These are phyloP conservation scores for Globisporangium cylindrosporum DNA, from an alignment of 352 stramenopile species.

Conservation along the genomic window DNA sequence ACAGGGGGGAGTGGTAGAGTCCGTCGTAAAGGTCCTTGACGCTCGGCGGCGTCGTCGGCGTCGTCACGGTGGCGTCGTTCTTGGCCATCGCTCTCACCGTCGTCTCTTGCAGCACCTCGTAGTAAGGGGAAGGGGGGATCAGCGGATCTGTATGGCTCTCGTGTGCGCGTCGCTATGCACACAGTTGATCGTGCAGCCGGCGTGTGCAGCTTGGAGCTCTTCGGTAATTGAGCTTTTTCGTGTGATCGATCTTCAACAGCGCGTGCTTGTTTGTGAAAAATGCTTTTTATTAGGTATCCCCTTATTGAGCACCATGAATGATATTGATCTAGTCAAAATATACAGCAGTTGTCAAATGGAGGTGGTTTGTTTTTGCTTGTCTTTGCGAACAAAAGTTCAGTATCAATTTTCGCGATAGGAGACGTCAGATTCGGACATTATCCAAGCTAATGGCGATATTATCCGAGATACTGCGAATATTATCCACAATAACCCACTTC, in stretches of 20 bases:
- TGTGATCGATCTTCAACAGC: slow-evolving; percentile 5
- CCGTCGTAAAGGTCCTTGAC: slow-evolving; percentile 76
- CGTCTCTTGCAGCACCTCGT: neutral
- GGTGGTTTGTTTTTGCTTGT: neutral
- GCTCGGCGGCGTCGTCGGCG: slow-evolving; percentile 23
- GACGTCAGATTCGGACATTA: too few species aligned
- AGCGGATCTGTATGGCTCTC: neutral
- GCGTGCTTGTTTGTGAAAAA: neutral
- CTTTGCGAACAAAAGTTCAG: neutral
- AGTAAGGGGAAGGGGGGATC: neutral
- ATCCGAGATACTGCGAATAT: too few species aligned
- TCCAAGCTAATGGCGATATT: too few species aligned
- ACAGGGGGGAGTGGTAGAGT: slow-evolving; percentile 70
- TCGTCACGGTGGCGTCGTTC: neutral
- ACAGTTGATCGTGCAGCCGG: neutral
- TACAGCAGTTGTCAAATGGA: neutral
- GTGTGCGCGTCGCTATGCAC: neutral
- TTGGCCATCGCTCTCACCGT: neutral
- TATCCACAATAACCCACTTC: too few species aligned
- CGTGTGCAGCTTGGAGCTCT: slow-evolving; percentile 3
- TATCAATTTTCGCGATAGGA: too few species aligned
- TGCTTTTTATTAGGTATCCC: neutral
- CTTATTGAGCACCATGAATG: neutral
- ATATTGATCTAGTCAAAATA: neutral
- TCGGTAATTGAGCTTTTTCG: neutral